Evolutionary conservation across 805 yeast genomes (phyloP), one percentile per base, ranked within the genome.

Genomic region (Hanseniaspora valbyensis): DNA sequence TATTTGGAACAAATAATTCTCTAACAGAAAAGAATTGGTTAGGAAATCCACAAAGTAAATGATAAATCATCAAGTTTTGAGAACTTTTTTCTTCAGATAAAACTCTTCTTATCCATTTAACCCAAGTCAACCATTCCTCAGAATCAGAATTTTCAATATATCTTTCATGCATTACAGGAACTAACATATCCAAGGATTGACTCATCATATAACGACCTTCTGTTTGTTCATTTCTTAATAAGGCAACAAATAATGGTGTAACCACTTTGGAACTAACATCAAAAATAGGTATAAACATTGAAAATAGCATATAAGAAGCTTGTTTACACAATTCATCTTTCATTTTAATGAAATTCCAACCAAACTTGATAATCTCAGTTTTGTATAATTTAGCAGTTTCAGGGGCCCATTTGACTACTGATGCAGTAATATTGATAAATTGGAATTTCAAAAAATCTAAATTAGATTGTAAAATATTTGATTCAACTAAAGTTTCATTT

Each of bases 81-180:
- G 81, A 77, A 2, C 87, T 88, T 58, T 79, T 87, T 59, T 88
- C 95, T 61, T 94, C 97, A 2, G 89, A 80, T 13, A 92, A 71
- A 1, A 90, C 92, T 48, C 96, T 74, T 56, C 96, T 79, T 0
- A 96, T 95, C 89, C 95, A 88, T 57, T 85, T 89, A 46, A 92
- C 75, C 97, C 97, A 92, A 16, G 45, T 39, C 28, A 32, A 24
- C 53, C 76, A 69, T 1, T 66, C 63, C 0, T 70, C 66, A 0
- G 69, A 64, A 0, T 78, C 85, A 7, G 68, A 69, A 21, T 70
- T 69, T 1, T 69, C 69, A 66, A 83, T 75, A 32, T 44, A 33
- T 48, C 94, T 71, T 50, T 73, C 72, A 1, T 84, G 79, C 72
- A 90, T 73, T 0, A 83, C 92, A 0, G 96, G 95, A 0, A 96